These are phyloP conservation scores for Trichoderma parareesei DNA, from an alignment of 495 filamentous ascomycete genomes.

Conservation along the genomic window DNA sequence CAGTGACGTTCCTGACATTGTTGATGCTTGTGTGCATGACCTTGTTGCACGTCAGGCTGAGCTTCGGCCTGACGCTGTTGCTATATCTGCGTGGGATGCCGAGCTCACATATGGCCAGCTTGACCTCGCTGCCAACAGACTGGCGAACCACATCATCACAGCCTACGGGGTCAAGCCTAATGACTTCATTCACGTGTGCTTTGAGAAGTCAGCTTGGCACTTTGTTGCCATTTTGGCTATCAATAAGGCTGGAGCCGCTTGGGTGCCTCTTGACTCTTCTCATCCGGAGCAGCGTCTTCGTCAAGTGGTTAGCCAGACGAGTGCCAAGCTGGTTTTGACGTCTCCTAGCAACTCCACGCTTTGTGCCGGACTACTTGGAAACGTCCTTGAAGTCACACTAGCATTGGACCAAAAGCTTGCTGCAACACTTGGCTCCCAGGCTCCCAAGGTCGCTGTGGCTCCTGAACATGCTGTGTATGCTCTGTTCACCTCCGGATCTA, in stretches of 20 bases:
- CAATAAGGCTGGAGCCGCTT: conserved; percentile 7
- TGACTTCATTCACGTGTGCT: conserved; percentile 44
- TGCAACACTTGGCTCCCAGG: neutral
- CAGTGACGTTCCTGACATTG: neutral
- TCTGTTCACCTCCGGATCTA: conserved; percentile 49
- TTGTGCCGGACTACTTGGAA: neutral
- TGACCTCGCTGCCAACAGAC: conserved; percentile 29
- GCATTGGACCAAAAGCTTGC: neutral
- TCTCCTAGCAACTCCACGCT: neutral
- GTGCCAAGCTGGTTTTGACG: neutral
- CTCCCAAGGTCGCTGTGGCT: conserved; percentile 31
- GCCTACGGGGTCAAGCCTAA: conserved; percentile 42
- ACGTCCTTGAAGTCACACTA: neutral
- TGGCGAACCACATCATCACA: conserved; percentile 35
- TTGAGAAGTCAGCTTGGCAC: conserved; percentile 46
- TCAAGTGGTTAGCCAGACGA: neutral
- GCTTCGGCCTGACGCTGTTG: conserved; percentile 16
- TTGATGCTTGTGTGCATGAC: conserved; percentile 23
- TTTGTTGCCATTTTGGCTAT: conserved; percentile 42
- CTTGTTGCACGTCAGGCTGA: conserved; percentile 17
- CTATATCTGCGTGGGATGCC: conserved; percentile 46
- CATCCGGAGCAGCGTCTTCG: conserved; percentile 43
- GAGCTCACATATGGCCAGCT: conserved; percentile 44
- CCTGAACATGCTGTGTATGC: conserved; percentile 38
- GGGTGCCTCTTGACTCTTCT: conserved; percentile 20